A percentile compares a stretch with the other conserved stretches of the same genome.
These are phyloP conservation scores for Austroboletus niveus DNA, from an alignment of 1,284 basidiomycete species.

Conservation along the genomic window DNA sequence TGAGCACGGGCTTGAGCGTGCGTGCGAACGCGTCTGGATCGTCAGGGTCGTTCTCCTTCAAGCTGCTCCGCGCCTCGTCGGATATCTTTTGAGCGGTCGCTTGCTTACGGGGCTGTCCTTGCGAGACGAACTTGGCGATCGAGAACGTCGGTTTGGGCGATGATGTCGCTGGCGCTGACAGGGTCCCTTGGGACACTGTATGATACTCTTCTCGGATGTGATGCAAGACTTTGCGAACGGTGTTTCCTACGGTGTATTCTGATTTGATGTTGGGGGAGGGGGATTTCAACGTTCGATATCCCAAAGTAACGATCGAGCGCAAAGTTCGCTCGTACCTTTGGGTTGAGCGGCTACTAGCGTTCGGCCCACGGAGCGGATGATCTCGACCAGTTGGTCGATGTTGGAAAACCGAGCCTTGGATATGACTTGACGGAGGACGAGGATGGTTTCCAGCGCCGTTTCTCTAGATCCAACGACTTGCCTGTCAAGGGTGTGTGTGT, in stretches of 20 bases:
- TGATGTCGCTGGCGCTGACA: slow-evolving; percentile 32
- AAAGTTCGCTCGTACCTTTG: slow-evolving; percentile 59
- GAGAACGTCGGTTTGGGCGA: slow-evolving; percentile 50
- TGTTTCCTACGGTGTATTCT: slow-evolving; percentile 96
- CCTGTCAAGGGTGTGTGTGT: slow-evolving; percentile 39
- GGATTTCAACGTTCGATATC: no score
- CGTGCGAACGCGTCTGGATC: slow-evolving; percentile 74
- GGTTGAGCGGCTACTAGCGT: slow-evolving; percentile 87
- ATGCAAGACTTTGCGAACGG: slow-evolving; percentile 87
- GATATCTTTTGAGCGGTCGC: slow-evolving; percentile 44
- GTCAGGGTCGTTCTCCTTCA: slow-evolving; percentile 66
- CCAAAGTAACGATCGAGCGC: no score
- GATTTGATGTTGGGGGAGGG: slow-evolving; percentile 47
- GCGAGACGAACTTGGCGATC: slow-evolving; percentile 74
- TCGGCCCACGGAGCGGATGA: slow-evolving; percentile 80
- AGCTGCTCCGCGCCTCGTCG: slow-evolving; percentile 46
- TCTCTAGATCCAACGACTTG: slow-evolving; percentile 87
- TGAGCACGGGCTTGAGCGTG: slow-evolving; percentile 73
- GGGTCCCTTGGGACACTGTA: slow-evolving; percentile 51
- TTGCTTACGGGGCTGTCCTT: slow-evolving; percentile 71
- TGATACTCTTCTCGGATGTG: slow-evolving; percentile 93
- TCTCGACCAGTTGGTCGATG: slow-evolving; percentile 81
- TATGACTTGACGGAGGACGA: slow-evolving; percentile 86
- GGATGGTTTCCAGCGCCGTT: slow-evolving; percentile 86
- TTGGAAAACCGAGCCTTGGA: slow-evolving; percentile 83